Evolutionary conservation across 31 red algal species (phyloP).

Genomic region (Odonthalia washingtoniensis): DNA sequence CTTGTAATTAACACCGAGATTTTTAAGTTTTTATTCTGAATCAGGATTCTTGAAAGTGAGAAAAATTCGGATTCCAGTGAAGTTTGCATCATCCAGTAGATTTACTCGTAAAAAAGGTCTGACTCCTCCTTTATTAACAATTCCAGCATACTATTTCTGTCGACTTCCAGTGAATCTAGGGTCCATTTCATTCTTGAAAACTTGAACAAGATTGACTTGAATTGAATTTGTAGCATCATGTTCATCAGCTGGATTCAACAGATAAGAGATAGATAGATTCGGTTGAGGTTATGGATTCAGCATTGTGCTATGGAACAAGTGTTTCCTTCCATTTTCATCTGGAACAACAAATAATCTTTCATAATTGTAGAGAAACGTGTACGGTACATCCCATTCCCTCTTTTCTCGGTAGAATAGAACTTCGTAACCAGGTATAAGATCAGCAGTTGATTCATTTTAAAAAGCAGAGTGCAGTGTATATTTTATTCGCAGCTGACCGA

Average conservation of each 20-base stretch:
- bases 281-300: background rate
- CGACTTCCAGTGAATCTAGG: background rate
- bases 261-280: background rate
- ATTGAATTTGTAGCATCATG: background rate
- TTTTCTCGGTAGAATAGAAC: background rate
- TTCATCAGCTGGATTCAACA: background rate
- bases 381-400: constrained; percentile 56
- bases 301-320: background rate
- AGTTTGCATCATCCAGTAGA: background rate
- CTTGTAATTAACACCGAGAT: constrained; percentile 3
- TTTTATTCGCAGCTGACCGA: background rate
- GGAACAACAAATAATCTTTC: background rate
- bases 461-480: background rate
- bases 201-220: background rate
- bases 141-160: constrained; percentile 16
- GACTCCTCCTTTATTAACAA: background rate
- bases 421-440: background rate
- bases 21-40: background rate
- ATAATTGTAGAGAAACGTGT: constrained; percentile 1
- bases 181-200: background rate
- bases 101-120: background rate
- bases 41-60: constrained; percentile 12
- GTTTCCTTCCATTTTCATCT: background rate
- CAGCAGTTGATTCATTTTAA: background rate
- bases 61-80: constrained; percentile 1